A percentile compares a stretch with the other conserved stretches of the same genome.
Conservation (phyloP, 2,329 filamentous ascomycete species). For the Phaeosphaeriaceae sp. region DNA sequence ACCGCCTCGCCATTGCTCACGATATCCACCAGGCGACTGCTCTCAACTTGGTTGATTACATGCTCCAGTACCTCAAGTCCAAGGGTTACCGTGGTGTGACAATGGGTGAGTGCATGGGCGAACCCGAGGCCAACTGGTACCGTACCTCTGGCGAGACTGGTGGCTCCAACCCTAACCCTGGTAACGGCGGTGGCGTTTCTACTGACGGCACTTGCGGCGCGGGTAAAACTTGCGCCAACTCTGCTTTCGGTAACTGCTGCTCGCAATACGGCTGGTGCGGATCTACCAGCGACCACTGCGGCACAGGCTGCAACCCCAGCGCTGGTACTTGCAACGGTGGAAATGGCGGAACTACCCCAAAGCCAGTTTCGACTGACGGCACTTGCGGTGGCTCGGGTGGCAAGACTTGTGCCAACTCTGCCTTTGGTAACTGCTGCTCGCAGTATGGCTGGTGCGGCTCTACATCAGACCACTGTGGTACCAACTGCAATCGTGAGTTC, state of each 20-base stretch:
- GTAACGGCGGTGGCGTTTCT: conserved; percentile 21
- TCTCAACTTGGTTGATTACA: conserved; percentile 50
- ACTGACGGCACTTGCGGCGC: conserved; percentile 27
- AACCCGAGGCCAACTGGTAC: conserved; percentile 57
- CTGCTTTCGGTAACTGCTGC: conserved; percentile 53
- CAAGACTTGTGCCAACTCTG: conserved; percentile 11
- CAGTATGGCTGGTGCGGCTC: conserved; percentile 20
- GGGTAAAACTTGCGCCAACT: conserved; percentile 29
- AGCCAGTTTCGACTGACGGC: conserved; percentile 15
- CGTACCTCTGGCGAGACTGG: conserved; percentile 45
- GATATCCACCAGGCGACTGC: conserved; percentile 57
- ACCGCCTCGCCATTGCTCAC: conserved; percentile 62
- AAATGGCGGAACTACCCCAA: not conserved
- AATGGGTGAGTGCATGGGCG: conserved; percentile 57
- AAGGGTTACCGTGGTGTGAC: conserved; percentile 55
- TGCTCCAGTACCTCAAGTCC: conserved; percentile 49
- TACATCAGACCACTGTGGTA: conserved; percentile 15
- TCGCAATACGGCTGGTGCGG: conserved; percentile 53
- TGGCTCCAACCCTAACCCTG: conserved; percentile 13
- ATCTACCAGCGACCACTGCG: conserved; percentile 36
- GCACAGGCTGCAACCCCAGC: conserved; percentile 39
- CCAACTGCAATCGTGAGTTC: conserved; percentile 15
- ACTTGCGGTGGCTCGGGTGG: conserved; percentile 13
- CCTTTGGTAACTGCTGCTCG: conserved; percentile 20
- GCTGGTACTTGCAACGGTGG: conserved; percentile 35